Conservation (phyloP, 192 early-diverging fungal genomes). For the Cladochytrium replicatum region DNA sequence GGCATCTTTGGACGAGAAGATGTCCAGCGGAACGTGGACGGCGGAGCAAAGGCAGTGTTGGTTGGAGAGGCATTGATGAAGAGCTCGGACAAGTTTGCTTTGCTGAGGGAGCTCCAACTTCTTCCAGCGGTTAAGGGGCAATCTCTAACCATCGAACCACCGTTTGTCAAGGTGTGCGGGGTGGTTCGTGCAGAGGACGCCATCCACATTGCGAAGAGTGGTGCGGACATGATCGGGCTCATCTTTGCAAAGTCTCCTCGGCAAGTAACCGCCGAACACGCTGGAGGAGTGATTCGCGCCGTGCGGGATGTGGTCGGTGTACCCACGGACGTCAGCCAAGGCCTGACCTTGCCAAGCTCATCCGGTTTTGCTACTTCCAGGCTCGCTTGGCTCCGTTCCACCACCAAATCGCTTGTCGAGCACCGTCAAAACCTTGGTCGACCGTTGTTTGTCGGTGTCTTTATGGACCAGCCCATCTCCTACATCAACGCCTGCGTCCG, state of each 20-base stretch:
- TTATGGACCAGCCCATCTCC: conserved; percentile 72
- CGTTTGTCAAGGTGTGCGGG: conserved; percentile 90
- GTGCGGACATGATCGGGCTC: conserved; percentile 88
- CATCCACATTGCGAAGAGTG: conserved; percentile 55
- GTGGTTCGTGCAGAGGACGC: conserved; percentile 76
- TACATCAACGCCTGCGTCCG: conserved; percentile 59
- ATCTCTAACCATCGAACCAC: background rate
- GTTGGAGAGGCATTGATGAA: conserved; percentile 96
- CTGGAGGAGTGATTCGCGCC: conserved; percentile 61
- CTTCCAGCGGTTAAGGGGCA: conserved; percentile 9
- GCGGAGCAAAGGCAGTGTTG: conserved; percentile 72
- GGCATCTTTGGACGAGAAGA: conserved; percentile 79
- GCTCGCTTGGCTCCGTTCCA: background rate
- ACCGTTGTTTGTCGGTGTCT: conserved; percentile 89
- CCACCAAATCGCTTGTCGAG: background rate
- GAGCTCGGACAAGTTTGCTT: conserved; percentile 56
- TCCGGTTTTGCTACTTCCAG: no score
- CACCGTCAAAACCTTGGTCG: conserved; percentile 12
- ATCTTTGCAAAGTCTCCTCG: conserved; percentile 86
- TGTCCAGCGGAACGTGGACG: conserved; percentile 66
- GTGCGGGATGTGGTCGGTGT: conserved; percentile 30
- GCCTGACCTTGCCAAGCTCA: no score
- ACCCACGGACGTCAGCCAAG: no score
- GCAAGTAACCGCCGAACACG: conserved; percentile 53
- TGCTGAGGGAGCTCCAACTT: conserved; percentile 64